Evolutionary conservation across 768 basidiomycete genomes (phyloP), one percentile per base, ranked within the genome.

Genomic region (Hericium erinaceus): DNA sequence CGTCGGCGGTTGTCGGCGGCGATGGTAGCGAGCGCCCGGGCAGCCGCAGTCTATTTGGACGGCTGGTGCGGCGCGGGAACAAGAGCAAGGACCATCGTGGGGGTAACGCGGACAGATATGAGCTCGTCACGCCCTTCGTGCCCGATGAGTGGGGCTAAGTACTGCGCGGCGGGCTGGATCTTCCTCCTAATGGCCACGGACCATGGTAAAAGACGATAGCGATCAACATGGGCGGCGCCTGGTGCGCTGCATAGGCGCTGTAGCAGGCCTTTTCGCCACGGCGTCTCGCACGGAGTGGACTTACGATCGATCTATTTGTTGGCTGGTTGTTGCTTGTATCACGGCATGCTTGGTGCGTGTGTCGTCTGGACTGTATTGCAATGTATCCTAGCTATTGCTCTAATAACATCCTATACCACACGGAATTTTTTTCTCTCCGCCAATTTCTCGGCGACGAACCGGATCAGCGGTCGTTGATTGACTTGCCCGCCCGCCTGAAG

Each of bases 121-220:
- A 89, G 44, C 77, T 90, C 11, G 87, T 92, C 56, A 92, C 89
- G 15, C 89, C 89, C 1, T 92, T 92, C 69, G 80, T 89, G 16
- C 72, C 85, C 16, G 85, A 89, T 57, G 86, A 89, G 61, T 87
- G 80, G 81, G 84, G 85, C 57, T 84, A 46, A 4, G n/a, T 20
- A 7, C 33, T 4, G 33, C 33, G 33, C 9, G 33, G 33, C 33
- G 33, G 33, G 33, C 9, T 33, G 6, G 4, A 33, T 33, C 33
- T 33, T 4, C 33, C 6, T 33, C 6, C 33, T 33, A 7, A 6
- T 8, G 9, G 33, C 33, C 33, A 33, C 9, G 33, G 33, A 33
- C 33, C 33, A 33, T 33, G 33, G 33, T 33, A 33, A 8, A 33
- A 33, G 33, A 33, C 33, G 33, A 33, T 33, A 33, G 33, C 7